These are phyloP conservation scores for Datura wrightii DNA, from an alignment of 257 asterid species.

Conservation along the genomic window DNA sequence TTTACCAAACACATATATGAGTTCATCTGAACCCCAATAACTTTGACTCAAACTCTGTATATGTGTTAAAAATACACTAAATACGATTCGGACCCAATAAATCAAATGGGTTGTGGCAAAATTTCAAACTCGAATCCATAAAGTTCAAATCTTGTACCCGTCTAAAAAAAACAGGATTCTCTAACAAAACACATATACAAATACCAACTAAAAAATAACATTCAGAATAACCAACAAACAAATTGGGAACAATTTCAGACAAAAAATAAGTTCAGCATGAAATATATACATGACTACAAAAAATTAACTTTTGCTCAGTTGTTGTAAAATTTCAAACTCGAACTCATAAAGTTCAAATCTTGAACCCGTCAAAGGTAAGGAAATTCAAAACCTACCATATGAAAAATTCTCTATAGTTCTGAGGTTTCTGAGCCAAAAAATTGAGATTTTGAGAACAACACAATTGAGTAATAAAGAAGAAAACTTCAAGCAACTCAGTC, in stretches of 20 bases:
- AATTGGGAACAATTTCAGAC: not conserved
- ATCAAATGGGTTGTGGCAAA: not conserved
- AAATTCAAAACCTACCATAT: slow-evolving; percentile 8
- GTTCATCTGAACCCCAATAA: not conserved
- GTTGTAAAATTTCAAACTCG: too few relatives aligned
- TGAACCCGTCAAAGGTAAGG: too few relatives aligned
- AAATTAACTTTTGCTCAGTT: too few relatives aligned
- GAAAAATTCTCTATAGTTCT: not conserved
- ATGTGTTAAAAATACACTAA: too few relatives aligned
- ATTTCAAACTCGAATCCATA: too few relatives aligned
- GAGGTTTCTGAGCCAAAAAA: not conserved
- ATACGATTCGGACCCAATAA: too few relatives aligned
- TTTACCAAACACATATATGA: not conserved
- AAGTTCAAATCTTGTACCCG: too few relatives aligned
- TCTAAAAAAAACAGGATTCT: not conserved
- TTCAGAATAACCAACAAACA: not conserved
- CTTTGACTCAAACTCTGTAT: not conserved
- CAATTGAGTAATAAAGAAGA: slow-evolving; percentile 12
- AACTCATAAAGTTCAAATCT: not conserved
- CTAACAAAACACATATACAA: not conserved
- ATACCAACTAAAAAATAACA: not conserved
- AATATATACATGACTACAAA: too few relatives aligned
- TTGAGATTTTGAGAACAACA: not conserved
- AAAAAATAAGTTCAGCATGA: not conserved
- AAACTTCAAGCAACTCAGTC: not conserved